phyloP scores from a whole-genome alignment of 2,329 filamentous ascomycete species.

The Aspergillus fumigatus region DNA sequence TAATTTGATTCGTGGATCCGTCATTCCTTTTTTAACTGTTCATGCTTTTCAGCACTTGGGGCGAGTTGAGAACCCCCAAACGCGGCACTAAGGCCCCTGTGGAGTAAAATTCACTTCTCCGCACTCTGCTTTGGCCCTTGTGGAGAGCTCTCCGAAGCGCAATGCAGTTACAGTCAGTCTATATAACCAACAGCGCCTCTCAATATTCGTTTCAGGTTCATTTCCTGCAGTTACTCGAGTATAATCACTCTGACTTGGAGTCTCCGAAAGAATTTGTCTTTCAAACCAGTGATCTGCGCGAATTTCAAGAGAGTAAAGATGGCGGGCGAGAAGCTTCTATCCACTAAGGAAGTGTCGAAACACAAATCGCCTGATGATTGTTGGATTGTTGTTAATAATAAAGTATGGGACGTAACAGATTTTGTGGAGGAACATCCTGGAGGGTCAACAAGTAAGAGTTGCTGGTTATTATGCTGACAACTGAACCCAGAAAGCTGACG shows the following conservation, averaged over 20 bases:
- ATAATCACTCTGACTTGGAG: neutral
- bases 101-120: neutral
- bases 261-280: neutral
- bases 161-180: neutral
- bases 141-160: neutral
- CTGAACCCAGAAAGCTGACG: neutral
- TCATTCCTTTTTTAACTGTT: neutral
- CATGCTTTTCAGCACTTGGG: neutral
- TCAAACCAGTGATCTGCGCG: neutral
- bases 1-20: neutral
- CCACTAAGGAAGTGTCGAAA: constrained; percentile 42
- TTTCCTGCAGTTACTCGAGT: neutral
- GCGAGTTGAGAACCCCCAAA: neutral
- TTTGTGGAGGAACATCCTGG: constrained; percentile 63
- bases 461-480: neutral
- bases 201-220: neutral
- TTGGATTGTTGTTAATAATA: constrained; percentile 66
- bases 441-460: constrained; percentile 48
- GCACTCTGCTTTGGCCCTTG: neutral
- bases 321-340: constrained; percentile 32
- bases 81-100: neutral
- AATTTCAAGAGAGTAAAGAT: constrained; percentile 17
- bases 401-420: constrained; percentile 63
- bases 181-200: neutral
- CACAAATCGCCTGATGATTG: constrained; percentile 50